These are phyloP conservation scores for Colletotrichum neosansevieriae DNA, from an alignment of 2,329 filamentous ascomycete species.

Conservation along the genomic window DNA sequence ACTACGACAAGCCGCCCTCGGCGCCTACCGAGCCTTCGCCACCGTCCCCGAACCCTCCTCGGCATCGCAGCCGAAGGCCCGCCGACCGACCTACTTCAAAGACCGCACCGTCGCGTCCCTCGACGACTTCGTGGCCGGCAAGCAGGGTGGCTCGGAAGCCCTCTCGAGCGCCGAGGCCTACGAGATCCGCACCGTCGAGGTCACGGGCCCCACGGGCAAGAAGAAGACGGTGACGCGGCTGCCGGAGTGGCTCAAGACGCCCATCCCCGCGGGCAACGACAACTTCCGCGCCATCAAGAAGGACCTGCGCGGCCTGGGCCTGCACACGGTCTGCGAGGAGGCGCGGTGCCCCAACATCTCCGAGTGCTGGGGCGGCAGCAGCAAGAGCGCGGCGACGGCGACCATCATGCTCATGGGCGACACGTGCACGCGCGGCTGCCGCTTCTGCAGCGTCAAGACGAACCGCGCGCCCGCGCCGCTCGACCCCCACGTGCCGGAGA, in stretches of 20 bases:
- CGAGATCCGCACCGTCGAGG: slow-evolving; percentile 71
- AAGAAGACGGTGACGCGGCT: slow-evolving; percentile 78
- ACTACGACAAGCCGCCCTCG: slow-evolving; percentile 56
- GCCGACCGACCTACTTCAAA: slow-evolving; percentile 69
- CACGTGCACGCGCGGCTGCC: slow-evolving; percentile 94
- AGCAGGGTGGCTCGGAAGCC: slow-evolving; percentile 1
- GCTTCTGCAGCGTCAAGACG: slow-evolving; percentile 98
- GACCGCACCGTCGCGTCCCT: slow-evolving; percentile 68
- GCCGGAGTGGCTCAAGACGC: slow-evolving; percentile 95
- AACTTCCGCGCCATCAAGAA: slow-evolving; percentile 97
- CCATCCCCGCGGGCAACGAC: slow-evolving; percentile 82
- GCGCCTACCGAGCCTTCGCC: slow-evolving; percentile 57
- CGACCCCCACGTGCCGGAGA: slow-evolving; percentile 95
- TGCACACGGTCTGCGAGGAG: slow-evolving; percentile 98
- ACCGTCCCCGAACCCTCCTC: slow-evolving; percentile 53
- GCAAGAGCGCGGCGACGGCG: slow-evolving; percentile 91
- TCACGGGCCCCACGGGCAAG: slow-evolving; percentile 69
- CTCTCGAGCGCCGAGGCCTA: slow-evolving; percentile 66
- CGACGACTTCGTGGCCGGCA: slow-evolving; percentile 65
- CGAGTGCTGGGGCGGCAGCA: slow-evolving; percentile 95
- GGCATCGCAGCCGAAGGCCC: slow-evolving; percentile 43
- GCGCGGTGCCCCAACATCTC: slow-evolving; percentile 97
- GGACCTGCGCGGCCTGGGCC: slow-evolving; percentile 86
- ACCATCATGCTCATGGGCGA: slow-evolving; percentile 99
- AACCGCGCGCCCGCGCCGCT: slow-evolving; percentile 79